A percentile compares a stretch with the other conserved stretches of the same genome.
Conservation (phyloP, 108 stramenopile species). For the Conticribra guillardii region DNA sequence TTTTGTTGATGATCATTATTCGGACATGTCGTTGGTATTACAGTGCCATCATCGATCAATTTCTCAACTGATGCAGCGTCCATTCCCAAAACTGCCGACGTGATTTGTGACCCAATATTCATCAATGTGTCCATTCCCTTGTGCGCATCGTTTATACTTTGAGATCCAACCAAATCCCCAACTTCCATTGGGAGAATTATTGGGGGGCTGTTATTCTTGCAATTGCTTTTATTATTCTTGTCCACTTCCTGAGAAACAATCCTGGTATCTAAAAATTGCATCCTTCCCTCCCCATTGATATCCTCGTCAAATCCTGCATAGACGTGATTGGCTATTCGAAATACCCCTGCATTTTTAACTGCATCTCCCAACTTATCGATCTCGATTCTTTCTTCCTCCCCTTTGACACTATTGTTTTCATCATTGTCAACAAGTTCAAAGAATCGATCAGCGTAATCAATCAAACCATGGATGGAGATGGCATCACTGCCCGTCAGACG, state of each 20-base stretch:
- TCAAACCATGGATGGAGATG: constrained; percentile 31
- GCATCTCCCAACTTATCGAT: neutral
- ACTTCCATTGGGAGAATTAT: constrained; percentile 36
- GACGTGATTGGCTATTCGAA: constrained; percentile 35
- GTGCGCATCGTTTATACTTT: constrained; percentile 26
- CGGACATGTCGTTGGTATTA: neutral
- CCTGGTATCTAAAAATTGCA: constrained; percentile 39
- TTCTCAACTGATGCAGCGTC: constrained; percentile 24
- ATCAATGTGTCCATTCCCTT: constrained; percentile 41
- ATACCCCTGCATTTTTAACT: constrained; percentile 35
- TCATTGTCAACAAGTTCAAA: constrained; percentile 40
- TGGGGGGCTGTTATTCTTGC: neutral
- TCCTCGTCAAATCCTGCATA: constrained; percentile 43
- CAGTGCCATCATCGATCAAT: constrained; percentile 43
- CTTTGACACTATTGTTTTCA: neutral
- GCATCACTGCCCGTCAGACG: constrained; percentile 38
- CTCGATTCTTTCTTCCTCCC: neutral
- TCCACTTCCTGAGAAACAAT: neutral
- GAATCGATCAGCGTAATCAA: constrained; percentile 34
- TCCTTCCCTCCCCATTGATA: constrained; percentile 41
- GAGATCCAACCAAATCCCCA: constrained; percentile 26
- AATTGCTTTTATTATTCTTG: neutral
- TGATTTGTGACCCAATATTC: constrained; percentile 47
- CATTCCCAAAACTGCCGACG: constrained; percentile 46
- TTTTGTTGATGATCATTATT: neutral